Evolutionary conservation across 768 basidiomycete genomes (phyloP), one percentile per base, ranked within the genome.

Genomic region (Trametes meyenii): DNA sequence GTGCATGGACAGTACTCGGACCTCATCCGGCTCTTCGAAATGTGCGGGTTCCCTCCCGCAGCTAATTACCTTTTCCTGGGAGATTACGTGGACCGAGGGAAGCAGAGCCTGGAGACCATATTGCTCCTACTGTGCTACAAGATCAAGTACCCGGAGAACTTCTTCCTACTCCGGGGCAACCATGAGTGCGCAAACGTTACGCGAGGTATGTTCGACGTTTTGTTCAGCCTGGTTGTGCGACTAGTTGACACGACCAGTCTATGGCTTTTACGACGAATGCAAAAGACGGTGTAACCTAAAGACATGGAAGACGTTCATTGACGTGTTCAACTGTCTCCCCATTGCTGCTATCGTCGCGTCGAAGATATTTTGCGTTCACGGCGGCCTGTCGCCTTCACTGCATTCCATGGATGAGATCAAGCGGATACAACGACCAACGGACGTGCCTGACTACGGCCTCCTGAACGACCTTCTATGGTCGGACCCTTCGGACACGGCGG

Each of bases 111-210:
- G 62, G 97, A 99, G 76, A 98, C 97, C 16, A 98, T 99, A 72
- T 85, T 98, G 24, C 85, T 99, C 50, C 81, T 99, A 42, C 81
- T 98, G 43, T 98, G 97, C 76, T 98, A 98, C 86, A 99, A 99
- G 83, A 93, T 99, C 81, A 98, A 98, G 77, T 99, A 96, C 76
- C 97, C 97, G 8, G 97, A 99, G 79, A 98, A 98, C 79, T 98
- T 99, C 79, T 98, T 98, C 81, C 82, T 99, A 40, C 78, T 99
- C 55, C 85, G 97, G 70, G 97, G 97, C 44, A 99, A 99, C 75
- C 97, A 99, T 74, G 97, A 99, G 79, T 98, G 96, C 72, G 97
- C 97, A 49, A 98, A 98, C 71, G 97, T 99, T 55, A 99, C 97
- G 56, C 82, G 97, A 87, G 96, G 96, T 95, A 64, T 65, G 90